Evolutionary conservation across 164 flowering plant genomes (phyloP).

Genomic region (Magnolia kwangsiensis): DNA sequence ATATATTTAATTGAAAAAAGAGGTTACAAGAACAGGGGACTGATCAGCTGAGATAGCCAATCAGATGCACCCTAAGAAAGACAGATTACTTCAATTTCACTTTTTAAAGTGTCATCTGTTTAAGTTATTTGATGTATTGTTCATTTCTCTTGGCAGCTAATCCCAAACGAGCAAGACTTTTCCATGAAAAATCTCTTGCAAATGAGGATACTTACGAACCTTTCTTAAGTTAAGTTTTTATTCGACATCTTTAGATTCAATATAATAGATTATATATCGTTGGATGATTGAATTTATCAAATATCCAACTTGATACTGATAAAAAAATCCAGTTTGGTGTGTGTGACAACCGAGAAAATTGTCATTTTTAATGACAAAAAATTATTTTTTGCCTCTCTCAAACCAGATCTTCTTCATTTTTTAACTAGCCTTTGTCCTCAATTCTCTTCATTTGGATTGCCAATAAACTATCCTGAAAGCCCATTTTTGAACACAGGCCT

Average conservation of each 20-base stretch:
- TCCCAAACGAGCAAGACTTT: constrained; percentile 79
- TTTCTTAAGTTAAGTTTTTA: constrained; percentile 64
- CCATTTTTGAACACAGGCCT: no score
- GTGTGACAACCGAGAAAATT: not conserved
- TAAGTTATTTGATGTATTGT: constrained; percentile 9
- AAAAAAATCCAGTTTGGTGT: not conserved
- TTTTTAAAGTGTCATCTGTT: not conserved
- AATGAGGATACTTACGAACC: constrained; percentile 86
- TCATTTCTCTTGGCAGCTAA: constrained; percentile 57
- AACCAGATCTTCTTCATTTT: no score
- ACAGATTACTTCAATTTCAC: no score
- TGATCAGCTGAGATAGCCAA: no score
- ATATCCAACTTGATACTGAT: not conserved
- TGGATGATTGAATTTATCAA: not conserved
- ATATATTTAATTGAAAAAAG: no score
- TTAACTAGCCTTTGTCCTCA: no score
- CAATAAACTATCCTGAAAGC: no score
- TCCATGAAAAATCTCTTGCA: constrained; percentile 82
- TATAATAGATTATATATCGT: not conserved
- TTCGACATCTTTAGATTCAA: not conserved
- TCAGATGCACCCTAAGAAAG: no score
- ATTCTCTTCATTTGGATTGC: no score
- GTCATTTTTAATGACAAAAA: not conserved
- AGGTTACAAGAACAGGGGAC: no score
- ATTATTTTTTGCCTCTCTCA: no score